Percentiles rank a stretch among this genome's conserved stretches.
phyloP scores from a whole-genome alignment of 2,329 filamentous ascomycete species.

The Penicillium digitatum region DNA sequence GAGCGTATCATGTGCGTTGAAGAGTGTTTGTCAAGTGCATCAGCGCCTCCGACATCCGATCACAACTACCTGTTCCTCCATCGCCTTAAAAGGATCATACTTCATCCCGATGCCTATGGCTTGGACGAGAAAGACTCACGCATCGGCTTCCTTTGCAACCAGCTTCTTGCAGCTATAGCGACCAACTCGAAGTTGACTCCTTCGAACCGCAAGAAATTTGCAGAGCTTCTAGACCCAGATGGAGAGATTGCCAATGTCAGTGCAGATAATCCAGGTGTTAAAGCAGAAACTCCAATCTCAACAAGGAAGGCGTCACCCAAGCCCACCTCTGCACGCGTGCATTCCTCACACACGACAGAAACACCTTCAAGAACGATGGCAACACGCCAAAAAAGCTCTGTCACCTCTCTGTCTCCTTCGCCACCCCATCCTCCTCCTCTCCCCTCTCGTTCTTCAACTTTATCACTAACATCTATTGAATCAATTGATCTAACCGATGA shows the following conservation, averaged over 20 bases:
- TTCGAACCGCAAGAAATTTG: not conserved
- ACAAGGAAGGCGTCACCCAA: not conserved
- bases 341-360: not conserved
- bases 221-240: not conserved
- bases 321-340: not conserved
- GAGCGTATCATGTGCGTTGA: conserved; percentile 1
- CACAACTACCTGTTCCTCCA: not conserved
- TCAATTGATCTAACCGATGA: not conserved
- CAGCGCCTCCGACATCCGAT: not conserved
- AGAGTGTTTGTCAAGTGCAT: not conserved
- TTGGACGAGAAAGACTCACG: not conserved
- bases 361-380: not conserved
- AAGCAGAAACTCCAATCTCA: not conserved
- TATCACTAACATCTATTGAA: not conserved
- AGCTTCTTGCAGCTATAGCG: not conserved
- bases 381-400: not conserved
- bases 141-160: not conserved
- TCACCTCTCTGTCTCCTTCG: not conserved
- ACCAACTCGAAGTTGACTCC: not conserved
- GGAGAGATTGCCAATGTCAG: not conserved
- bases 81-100: not conserved
- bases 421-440: not conserved
- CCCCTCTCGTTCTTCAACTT: not conserved
- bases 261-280: not conserved
- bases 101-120: not conserved